Evolutionary conservation across 1,139 yeast species (phyloP), one percentile per base, ranked within the genome.

Genomic region (Geotrichum australiense): DNA sequence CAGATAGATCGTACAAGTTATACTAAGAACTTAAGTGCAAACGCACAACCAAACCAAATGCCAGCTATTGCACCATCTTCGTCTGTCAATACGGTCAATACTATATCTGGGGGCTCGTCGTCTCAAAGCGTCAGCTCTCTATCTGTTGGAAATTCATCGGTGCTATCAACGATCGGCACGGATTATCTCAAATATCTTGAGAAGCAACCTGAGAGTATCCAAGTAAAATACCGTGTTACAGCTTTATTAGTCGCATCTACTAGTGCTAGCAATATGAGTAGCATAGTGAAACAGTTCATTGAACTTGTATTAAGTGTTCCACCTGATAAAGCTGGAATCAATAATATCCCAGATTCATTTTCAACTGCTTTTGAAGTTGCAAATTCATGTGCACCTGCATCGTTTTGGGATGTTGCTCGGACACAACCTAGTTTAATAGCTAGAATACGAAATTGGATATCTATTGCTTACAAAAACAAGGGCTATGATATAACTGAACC

Each of bases 401-500:
- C 29, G 10, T 54, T 59, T 37, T 59, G 59, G 58, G n/a, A n/a
- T n/a, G n/a, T n/a, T n/a, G n/a, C n/a, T n/a, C n/a, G n/a, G n/a
- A n/a, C n/a, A n/a, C n/a, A 46, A 12, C 34, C 39, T 18, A 35
- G 39, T 12, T 45, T 58, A 23, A 27, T 55, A 12, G 53, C 55
- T 2, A 51, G 64, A n/a, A 41, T 57, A 33, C 52, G 60, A 21
- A 58, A 57, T 46, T 60, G 62, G 62, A 41, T 60, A 40, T 50
- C 51, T 2, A 41, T 41, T 5, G 36, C 47, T 36, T 24, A 41
- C 11, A 48, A 47, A 29, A 34, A 35, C 16, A 53, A 52, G 41
- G 35, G 43, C 16, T 49, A 41, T 25, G 53, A 50, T 12, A 40
- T 36, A 4, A 43, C 52, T 11, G 36, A 35, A 6, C 34, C 47